Evolutionary conservation across 140 eudicot genomes (phyloP).

Genomic region (Stevia rebaudiana): DNA sequence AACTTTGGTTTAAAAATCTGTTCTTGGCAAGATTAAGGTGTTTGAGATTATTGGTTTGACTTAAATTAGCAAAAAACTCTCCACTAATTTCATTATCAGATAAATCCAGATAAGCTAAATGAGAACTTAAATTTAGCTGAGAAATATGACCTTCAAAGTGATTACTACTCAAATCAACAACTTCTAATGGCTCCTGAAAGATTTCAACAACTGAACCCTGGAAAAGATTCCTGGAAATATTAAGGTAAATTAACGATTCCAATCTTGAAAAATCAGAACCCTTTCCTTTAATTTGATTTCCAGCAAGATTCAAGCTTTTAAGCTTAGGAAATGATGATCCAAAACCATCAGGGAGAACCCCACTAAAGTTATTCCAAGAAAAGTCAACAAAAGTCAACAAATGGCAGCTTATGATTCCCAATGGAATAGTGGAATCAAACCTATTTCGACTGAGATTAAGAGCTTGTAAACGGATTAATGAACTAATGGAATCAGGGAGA

Average conservation of each 20-base stretch:
- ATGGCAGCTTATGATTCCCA: slow-evolving; percentile 51
- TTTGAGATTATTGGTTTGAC: slow-evolving; percentile 47
- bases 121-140: slow-evolving; percentile 53
- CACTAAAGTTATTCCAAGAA: slow-evolving; percentile 53
- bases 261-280: slow-evolving; percentile 55
- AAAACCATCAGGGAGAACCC: slow-evolving; percentile 69
- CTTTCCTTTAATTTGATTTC: slow-evolving; percentile 45
- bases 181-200: slow-evolving; percentile 59
- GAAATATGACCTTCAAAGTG: slow-evolving; percentile 70
- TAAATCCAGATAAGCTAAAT: slow-evolving; percentile 61
- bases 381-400: slow-evolving; percentile 57
- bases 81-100: slow-evolving; percentile 79
- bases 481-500: slow-evolving; percentile 69
- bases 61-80: slow-evolving; percentile 34
- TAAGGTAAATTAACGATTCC: slow-evolving; percentile 41
- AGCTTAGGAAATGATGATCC: slow-evolving; percentile 55
- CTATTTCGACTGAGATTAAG: slow-evolving; percentile 46
- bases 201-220: slow-evolving; percentile 66
- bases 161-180: slow-evolving; percentile 70
- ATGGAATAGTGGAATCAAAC: slow-evolving; percentile 52
- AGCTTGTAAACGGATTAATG: slow-evolving; percentile 46
- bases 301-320: slow-evolving; percentile 60
- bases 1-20: slow-evolving; percentile 47
- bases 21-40: slow-evolving; percentile 79
- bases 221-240: slow-evolving; percentile 64